Base-by-base conservation (phyloP, 805 yeast genomes). In the Lipomyces sp. region DNA sequence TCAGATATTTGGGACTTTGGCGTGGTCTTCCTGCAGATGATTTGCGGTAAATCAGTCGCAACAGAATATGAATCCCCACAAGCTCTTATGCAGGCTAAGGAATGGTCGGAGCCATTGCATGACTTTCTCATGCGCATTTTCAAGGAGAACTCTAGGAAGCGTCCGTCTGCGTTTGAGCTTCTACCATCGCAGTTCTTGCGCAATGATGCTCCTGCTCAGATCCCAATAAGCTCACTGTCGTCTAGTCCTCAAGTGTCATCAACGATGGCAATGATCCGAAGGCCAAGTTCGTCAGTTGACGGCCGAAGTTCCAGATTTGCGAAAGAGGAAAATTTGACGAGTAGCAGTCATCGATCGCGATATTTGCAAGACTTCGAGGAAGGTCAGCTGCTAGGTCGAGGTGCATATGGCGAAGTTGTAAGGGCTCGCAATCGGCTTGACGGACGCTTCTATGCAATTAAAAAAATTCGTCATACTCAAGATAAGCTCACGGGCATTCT, bases 361-460 rank as follows among this genome's bases (percentile, higher is more conserved):
- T 95, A 94, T 75, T 90, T 87, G 2, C 86, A 93, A 69, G 99
- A 95, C 75, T 95, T 96, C 77, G 99, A 95, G 77, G 99, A 95
- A 75, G 90, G 92, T 55, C 95, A 94, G 0, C 86, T 88, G 29
- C 79, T 95, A 7, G 99, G 99, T 1, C 86, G 87, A 72, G 99
- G 99, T 51, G 99, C 96, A 0, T 95, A 90, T 78, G 99, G 99
- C 4, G 98, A 95, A 77, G 99, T 95, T 7, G 97, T 95, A n/a
- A 93, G 94, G 74, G 98, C 95, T 0, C 82, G 99, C 67, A 94
- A 93, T 76, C 85, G 93, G 65, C 84, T 95, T 70, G 99, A 95
- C 75, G 98, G 99, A 29, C 84, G 97, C 15, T 90, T 90, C 72
- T 95, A 95, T 77, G 99, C 99, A 0, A 87, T 95, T 66, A 95